A percentile compares a stretch with the other conserved stretches of the same genome.
These are phyloP conservation scores for Corinectria fuckeliana DNA, from an alignment of 2,329 filamentous ascomycete genomes.

Conservation along the genomic window DNA sequence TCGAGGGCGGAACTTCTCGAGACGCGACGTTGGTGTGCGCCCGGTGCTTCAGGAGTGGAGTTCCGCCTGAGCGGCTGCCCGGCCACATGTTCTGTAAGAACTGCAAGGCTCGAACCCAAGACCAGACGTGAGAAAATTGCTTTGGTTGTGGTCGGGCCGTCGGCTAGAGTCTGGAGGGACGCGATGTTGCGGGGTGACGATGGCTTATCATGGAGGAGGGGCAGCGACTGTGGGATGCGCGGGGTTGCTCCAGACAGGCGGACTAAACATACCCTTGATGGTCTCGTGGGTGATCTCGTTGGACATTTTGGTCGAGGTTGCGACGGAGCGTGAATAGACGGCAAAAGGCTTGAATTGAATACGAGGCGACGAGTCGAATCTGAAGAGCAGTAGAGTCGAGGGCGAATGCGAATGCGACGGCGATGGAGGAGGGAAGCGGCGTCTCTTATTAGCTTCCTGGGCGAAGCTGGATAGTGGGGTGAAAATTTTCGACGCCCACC, in stretches of 20 bases:
- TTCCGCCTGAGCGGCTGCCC: background rate
- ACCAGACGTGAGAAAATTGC: background rate
- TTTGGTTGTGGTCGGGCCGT: background rate
- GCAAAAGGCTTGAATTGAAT: constrained; percentile 4
- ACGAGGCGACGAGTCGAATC: constrained; percentile 27
- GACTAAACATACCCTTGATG: constrained; percentile 68
- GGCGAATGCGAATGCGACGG: constrained; percentile 24
- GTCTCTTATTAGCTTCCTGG: constrained; percentile 29
- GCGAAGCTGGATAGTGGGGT: constrained; percentile 28
- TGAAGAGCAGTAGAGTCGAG: constrained; percentile 14
- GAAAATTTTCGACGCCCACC: constrained; percentile 37
- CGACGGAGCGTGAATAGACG: constrained; percentile 19
- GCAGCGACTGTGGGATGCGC: constrained; percentile 22
- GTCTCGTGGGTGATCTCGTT: constrained; percentile 76
- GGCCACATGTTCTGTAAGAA: background rate
- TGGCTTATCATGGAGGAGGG: constrained; percentile 38
- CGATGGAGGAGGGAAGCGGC: constrained; percentile 28
- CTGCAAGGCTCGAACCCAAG: background rate
- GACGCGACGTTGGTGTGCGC: background rate
- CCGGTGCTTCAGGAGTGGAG: background rate
- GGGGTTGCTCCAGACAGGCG: constrained; percentile 26
- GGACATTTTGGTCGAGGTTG: constrained; percentile 57
- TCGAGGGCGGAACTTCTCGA: constrained; percentile 2
- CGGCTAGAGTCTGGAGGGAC: background rate
- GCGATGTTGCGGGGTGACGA: background rate